These are phyloP conservation scores for Dictyostelium citrinum DNA, from an alignment of 78 protist genomes.

Conservation along the genomic window DNA sequence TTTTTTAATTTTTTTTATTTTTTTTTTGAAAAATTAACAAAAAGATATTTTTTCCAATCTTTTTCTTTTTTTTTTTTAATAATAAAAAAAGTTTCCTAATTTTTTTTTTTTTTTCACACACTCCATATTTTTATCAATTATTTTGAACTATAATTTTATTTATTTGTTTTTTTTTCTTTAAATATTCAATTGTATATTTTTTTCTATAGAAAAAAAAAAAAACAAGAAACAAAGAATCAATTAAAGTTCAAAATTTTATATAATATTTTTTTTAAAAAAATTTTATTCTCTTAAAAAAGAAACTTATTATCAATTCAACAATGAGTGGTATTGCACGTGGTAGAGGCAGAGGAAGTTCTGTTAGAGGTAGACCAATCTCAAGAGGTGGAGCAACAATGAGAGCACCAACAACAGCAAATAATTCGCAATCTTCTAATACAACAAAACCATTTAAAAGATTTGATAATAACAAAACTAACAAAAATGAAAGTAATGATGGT, in stretches of 20 bases:
- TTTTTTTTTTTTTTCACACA: not conserved
- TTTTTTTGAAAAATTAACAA: too few species aligned
- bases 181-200: not conserved
- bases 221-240: not conserved
- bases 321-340: not conserved
- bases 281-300: not conserved
- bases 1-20: too few species aligned
- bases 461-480: too few species aligned
- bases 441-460: not conserved
- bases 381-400: not conserved
- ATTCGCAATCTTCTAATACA: not conserved
- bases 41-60: not conserved
- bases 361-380: constrained; percentile 9
- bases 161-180: not conserved
- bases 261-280: not conserved
- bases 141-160: not conserved
- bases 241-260: not conserved
- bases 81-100: too few species aligned
- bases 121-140: not conserved
- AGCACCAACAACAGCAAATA: not conserved
- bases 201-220: not conserved
- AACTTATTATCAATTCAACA: not conserved
- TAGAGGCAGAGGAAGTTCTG: constrained; percentile 20
- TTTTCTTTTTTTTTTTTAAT: too few species aligned
- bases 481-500: not conserved